These are phyloP conservation scores for Cordyceps militaris DNA, from an alignment of 2,329 filamentous ascomycete species.

Conservation along the genomic window DNA sequence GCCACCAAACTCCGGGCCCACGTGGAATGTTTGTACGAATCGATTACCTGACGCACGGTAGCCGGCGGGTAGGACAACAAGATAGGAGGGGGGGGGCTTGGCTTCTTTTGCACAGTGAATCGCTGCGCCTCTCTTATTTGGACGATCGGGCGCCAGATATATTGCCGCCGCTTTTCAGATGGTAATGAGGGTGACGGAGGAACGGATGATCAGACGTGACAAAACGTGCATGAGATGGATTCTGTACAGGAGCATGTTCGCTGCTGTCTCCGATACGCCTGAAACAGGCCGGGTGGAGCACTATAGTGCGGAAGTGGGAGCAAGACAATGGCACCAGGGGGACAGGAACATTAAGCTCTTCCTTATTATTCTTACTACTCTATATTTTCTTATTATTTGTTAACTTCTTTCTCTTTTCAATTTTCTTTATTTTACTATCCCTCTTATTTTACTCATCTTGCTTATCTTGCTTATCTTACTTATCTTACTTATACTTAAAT, in stretches of 20 bases:
- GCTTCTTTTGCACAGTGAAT: not conserved
- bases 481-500: no score
- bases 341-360: no score
- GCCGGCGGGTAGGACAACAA: not conserved
- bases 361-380: no score
- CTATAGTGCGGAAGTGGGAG: not conserved
- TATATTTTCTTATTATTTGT: no score
- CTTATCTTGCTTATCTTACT: no score
- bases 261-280: not conserved
- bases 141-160: conserved; percentile 1
- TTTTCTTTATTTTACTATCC: no score
- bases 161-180: not conserved
- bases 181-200: not conserved
- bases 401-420: no score
- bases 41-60: not conserved
- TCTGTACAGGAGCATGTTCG: not conserved
- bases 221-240: not conserved
- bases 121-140: not conserved
- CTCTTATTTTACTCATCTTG: no score
- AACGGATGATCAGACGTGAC: conserved; percentile 12
- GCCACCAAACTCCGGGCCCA: not conserved
- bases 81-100: no score
- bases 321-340: not conserved
- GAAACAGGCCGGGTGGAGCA: conserved; percentile 3
- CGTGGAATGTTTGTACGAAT: not conserved